Base-by-base conservation (phyloP, 2,329 filamentous ascomycete genomes). In the Botryotinia calthae region DNA sequence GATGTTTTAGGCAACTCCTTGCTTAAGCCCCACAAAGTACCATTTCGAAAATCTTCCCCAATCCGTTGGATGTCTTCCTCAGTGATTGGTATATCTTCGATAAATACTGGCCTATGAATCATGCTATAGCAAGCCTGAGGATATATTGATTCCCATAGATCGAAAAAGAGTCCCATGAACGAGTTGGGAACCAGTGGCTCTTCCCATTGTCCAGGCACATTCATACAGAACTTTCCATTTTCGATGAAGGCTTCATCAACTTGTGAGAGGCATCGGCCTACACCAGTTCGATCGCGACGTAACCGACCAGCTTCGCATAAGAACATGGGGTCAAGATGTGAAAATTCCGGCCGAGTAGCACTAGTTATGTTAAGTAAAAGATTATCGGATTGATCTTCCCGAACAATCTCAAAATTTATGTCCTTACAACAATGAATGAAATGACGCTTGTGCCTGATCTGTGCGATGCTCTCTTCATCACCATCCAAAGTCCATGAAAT, bases 121-220 rank as follows among this genome's bases (percentile, higher is more conserved):
- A 62, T 34, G 31, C 58, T 34, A 2, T 34, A 61, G 46, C 18
- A 44, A 63, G 28, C 9, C 1, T 64, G 48, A 54, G n/a, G 20
- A 22, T 16, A 9, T 3, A 3, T 44, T 10, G 9, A 16, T 16
- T 3, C 12, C 42, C 42, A 44, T 14, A 4, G 4, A 12, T 14
- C 2, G 42, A 14, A 4, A 16, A 2, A 14, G 16, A 62, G n/a
- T 2, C 22, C 16, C 9, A 46, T 18, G 59, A 34, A 16, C 4
- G 37, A 1, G n/a, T 72, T 75, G 4, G 69, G 40, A 22, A 63
- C 34, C 6, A 72, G 34, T 16, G 54, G 6, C 20, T 58, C 48
- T 9, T 58, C 61, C 72, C 69, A 75, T 18, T 67, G 67, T 18
- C 74, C 72, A 22, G 74, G 74, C 2, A 75, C 31, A 22, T 54